phyloP scores from a whole-genome alignment of 1,284 basidiomycete genomes.

The Melampsora allii-populina region DNA sequence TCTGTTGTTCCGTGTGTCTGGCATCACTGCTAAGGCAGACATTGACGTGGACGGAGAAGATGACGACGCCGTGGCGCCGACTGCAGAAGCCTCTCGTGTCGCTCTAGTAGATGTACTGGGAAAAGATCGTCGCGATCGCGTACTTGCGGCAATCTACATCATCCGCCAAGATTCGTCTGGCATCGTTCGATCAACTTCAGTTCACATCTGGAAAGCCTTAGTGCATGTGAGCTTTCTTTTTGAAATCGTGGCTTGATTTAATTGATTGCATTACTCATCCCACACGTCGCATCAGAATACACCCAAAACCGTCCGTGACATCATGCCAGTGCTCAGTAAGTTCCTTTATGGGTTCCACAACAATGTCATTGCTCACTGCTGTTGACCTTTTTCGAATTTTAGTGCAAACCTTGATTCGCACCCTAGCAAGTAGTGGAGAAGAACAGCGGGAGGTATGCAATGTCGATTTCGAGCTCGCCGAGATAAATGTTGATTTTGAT shows the following conservation, averaged over 20 bases:
- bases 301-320: constrained; percentile 72
- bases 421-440: constrained; percentile 38
- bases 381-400: background rate
- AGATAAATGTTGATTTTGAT: background rate
- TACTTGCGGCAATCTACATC: constrained; percentile 86
- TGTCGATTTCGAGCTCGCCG: background rate
- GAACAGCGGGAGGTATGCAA: constrained; percentile 32
- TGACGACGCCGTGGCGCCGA: constrained; percentile 61
- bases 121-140: constrained; percentile 79
- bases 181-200: constrained; percentile 82
- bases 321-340: constrained; percentile 78
- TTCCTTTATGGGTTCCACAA: constrained; percentile 47
- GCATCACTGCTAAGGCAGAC: constrained; percentile 87
- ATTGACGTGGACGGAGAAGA: constrained; percentile 63
- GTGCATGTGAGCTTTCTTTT: constrained; percentile 60
- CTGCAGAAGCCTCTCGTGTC: constrained; percentile 68
- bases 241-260: background rate
- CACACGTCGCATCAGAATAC: constrained; percentile 27
- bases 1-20: constrained; percentile 94
- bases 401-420: constrained; percentile 44
- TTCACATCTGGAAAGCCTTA: constrained; percentile 97
- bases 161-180: constrained; percentile 90
- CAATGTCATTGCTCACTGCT: background rate
- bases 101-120: constrained; percentile 86
- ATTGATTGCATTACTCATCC: background rate